Evolutionary conservation across 805 yeast species (phyloP).

Genomic region (Komagataella phaffii): DNA sequence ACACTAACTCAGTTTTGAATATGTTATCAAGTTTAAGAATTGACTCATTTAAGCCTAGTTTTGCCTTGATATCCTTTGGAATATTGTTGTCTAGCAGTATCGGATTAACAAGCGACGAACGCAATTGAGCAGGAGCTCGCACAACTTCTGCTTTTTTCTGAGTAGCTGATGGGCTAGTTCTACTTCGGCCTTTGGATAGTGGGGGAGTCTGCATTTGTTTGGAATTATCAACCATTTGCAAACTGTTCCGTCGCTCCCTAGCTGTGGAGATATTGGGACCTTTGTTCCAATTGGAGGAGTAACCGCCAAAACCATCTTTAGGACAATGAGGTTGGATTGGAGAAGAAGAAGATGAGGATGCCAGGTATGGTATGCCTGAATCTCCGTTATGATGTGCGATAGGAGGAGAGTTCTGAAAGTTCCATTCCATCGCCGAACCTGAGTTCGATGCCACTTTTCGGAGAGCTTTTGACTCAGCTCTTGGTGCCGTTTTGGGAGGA

Average conservation of each 20-base stretch:
- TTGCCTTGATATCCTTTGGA: conserved; percentile 15
- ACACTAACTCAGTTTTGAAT: conserved; percentile 17
- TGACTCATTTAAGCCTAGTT: conserved; percentile 17
- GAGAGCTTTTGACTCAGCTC: conserved; percentile 3
- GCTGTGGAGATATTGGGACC: neutral
- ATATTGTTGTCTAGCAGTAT: conserved; percentile 6
- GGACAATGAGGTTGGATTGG: neutral
- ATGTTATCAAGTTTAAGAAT: conserved; percentile 19
- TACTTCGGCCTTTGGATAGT: neutral
- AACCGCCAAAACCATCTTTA: neutral
- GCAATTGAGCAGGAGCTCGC: neutral
- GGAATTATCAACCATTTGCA: conserved; percentile 13
- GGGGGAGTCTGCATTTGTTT: conserved; percentile 10
- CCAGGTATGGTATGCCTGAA: neutral
- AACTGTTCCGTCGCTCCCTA: conserved; percentile 11
- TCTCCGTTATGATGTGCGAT: neutral
- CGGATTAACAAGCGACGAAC: neutral
- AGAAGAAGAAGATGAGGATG: neutral
- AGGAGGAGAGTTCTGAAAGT: neutral
- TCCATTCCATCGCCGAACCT: neutral
- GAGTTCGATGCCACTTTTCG: conserved; percentile 5
- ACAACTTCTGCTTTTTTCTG: neutral
- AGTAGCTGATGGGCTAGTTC: neutral
- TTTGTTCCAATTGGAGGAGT: neutral
- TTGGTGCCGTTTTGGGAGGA: neutral